Evolutionary conservation across 352 stramenopile species (phyloP), one percentile per base, ranked within the genome.

Genomic region (Globisporangium ultimum): DNA sequence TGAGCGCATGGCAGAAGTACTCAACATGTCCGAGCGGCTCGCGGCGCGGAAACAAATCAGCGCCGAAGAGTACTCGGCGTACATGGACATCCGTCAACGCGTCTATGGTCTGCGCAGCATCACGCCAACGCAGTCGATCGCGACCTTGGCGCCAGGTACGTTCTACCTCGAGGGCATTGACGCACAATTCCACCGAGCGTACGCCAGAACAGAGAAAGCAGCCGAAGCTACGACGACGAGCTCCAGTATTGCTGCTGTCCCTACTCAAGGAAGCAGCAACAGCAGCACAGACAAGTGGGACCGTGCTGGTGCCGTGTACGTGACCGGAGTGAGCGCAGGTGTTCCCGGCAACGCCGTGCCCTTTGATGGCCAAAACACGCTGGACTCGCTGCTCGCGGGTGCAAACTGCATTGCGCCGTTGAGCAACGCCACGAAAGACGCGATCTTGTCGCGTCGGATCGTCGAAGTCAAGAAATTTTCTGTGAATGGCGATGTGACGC

Each of bases 121-220:
- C 18, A 87, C 88, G 71, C 86, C 89, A 1, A 72, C 67, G 17
- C 91, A 95, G 69, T 64, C 83, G 21, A 67, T 89, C 34, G 50
- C 75, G 17, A 73, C 72, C 13, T 73, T 97, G 41, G 79, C 74
- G 50, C 71, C 74, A 17, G 94, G 91, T 50, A 87, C 92, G 1
- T 98, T 95, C 74, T 98, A 96, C 64, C 80, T 98, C 13, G 85
- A 88, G 46, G 67, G 68, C n/a, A 96, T 98, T 59, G 88, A 98
- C 59, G 81, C 82, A 8, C 88, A 88, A 72, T 96, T 86, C 63
- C 79, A 83, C 14, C 80, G 96, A 58, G 87, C 78, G 18, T 98
- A 98, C 73, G 85, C 78, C 24, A 69, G 84, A 48, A 76, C 79
- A 45, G 62, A 68, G 43, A 61, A 51, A 32, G 48, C 12, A n/a